A percentile compares a stretch with the other conserved stretches of the same genome.
phyloP scores from a whole-genome alignment of 768 basidiomycete genomes.

The Auriscalpium vulgare region DNA sequence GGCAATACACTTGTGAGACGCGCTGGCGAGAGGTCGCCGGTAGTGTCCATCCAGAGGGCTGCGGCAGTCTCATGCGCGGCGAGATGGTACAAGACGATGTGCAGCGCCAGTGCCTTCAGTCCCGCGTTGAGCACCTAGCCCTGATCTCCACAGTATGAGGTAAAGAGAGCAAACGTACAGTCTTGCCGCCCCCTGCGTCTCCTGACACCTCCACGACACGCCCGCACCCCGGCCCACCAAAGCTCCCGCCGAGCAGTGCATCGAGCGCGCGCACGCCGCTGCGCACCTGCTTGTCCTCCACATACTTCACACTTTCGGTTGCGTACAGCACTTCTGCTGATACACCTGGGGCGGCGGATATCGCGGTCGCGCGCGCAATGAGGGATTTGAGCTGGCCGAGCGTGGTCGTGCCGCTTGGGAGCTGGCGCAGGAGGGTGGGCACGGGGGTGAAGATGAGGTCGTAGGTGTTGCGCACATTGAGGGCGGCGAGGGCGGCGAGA shows the following conservation, averaged over 20 bases:
- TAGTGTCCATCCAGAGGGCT: conserved; percentile 67
- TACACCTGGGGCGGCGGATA: background rate
- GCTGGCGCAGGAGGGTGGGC: conserved; percentile 1
- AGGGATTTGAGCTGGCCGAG: conserved; percentile 5
- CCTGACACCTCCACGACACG: conserved; percentile 66
- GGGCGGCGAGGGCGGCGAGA: conserved; percentile 3
- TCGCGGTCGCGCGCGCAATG: conserved; percentile 8
- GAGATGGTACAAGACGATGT: conserved; percentile 50
- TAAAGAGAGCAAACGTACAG: conserved; percentile 35
- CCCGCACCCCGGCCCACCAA: conserved; percentile 29
- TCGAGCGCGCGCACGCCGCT: conserved; percentile 44
- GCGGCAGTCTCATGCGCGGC: conserved; percentile 25
- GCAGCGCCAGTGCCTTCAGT: conserved; percentile 51
- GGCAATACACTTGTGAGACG: conserved; percentile 29
- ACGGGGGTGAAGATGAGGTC: conserved; percentile 8
- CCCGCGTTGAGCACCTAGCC: background rate
- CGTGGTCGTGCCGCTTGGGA: conserved; percentile 10
- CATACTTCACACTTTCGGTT: conserved; percentile 16
- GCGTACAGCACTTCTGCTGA: conserved; percentile 26
- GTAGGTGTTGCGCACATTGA: conserved; percentile 8
- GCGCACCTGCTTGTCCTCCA: conserved; percentile 19
- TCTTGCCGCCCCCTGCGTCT: conserved; percentile 56
- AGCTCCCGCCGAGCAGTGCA: conserved; percentile 35
- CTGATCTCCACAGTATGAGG: background rate
- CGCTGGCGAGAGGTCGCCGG: conserved; percentile 55